Evolutionary conservation across 2,329 filamentous ascomycete species (phyloP).

Genomic region (Tolypocladium tundrense): DNA sequence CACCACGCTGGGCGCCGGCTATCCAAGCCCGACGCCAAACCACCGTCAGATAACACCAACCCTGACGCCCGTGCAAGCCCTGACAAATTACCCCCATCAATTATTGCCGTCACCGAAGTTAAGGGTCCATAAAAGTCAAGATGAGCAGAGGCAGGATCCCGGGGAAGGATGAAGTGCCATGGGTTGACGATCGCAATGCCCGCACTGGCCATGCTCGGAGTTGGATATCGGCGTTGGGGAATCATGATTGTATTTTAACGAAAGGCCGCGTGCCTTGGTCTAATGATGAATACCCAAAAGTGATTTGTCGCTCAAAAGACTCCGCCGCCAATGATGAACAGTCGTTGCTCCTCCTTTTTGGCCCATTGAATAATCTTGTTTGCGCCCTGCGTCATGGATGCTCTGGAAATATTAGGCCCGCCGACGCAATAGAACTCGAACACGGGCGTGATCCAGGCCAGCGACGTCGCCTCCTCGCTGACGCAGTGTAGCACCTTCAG

Average conservation of each 20-base stretch:
- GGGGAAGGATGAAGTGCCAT: background rate
- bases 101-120: conserved; percentile 8
- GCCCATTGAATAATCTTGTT: conserved; percentile 90
- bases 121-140: conserved; percentile 2
- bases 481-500: conserved; percentile 79
- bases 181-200: background rate
- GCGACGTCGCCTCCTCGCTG: conserved; percentile 61
- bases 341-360: conserved; percentile 77
- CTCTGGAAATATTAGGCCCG: conserved; percentile 55
- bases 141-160: background rate
- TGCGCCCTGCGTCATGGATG: conserved; percentile 69
- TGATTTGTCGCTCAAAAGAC: conserved; percentile 45
- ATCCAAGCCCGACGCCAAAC: conserved; percentile 1
- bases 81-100: conserved; percentile 5
- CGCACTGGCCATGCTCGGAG: background rate
- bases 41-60: background rate
- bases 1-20: background rate
- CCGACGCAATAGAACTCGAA: conserved; percentile 97
- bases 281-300: conserved; percentile 1
- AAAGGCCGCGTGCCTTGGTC: background rate
- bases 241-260: background rate
- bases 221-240: background rate
- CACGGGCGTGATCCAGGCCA: conserved; percentile 83
- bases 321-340: conserved; percentile 97
- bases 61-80: background rate